A percentile compares a stretch with the other conserved stretches of the same genome.
Evolutionary conservation across 345 rosid genomes (phyloP).

Genomic region (Capsella bursapastoris): DNA sequence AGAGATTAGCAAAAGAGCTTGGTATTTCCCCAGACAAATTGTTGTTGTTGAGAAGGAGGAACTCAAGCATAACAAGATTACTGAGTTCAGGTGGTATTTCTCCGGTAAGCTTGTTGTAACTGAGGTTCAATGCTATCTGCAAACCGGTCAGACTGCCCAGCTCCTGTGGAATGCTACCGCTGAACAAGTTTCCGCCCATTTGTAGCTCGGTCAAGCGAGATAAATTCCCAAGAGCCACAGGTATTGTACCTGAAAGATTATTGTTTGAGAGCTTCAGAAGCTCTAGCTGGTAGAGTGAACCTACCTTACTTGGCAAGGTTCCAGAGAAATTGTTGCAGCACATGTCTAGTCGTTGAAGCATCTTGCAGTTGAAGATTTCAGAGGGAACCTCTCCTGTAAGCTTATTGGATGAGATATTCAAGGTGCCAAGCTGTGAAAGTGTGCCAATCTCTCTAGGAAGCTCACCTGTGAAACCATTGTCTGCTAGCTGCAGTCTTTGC

Average conservation of each 20-base stretch:
- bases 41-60: constrained; percentile 79
- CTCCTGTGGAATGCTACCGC: constrained; percentile 64
- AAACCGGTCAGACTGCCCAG: constrained; percentile 68
- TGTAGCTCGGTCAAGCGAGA: constrained; percentile 73
- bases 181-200: constrained; percentile 83
- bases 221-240: constrained; percentile 63
- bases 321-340: constrained; percentile 69
- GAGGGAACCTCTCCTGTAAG: constrained; percentile 68
- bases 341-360: constrained; percentile 91
- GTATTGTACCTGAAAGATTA: constrained; percentile 60
- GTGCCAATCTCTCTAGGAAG: constrained; percentile 79
- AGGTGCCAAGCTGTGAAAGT: constrained; percentile 65
- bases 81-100: constrained; percentile 75
- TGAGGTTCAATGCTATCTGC: constrained; percentile 88
- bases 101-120: constrained; percentile 79
- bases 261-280: constrained; percentile 85
- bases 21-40: constrained; percentile 77
- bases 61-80: constrained; percentile 64
- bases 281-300: constrained; percentile 78
- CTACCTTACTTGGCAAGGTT: constrained; percentile 59
- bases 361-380: constrained; percentile 67
- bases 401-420: constrained; percentile 78
- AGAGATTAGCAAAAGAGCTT: constrained; percentile 59
- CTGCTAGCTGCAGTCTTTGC: constrained; percentile 72
- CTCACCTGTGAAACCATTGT: constrained; percentile 62